Percentiles rank a stretch among this genome's conserved stretches.
Evolutionary conservation across 1,284 basidiomycete genomes (phyloP).

Genomic region (Boletus chippewaensis): DNA sequence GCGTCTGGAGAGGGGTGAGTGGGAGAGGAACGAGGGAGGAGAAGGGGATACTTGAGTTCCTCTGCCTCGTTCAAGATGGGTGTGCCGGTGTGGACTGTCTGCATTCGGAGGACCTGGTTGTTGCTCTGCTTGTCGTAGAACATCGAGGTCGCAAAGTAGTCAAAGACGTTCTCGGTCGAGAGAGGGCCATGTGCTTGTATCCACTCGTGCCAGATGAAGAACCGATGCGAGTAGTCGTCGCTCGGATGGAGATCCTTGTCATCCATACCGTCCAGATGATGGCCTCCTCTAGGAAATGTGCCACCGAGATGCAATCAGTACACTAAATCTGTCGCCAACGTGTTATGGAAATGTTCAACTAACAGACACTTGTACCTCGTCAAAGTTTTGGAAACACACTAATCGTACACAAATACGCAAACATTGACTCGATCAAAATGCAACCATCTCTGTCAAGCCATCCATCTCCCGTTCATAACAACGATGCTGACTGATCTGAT

Average conservation of each 20-base stretch:
- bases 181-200: slow-evolving; percentile 70
- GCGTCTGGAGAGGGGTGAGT: slow-evolving; percentile 42
- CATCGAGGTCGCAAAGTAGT: slow-evolving; percentile 81
- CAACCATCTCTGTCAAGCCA: slow-evolving; percentile 48
- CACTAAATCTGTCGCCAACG: too few relatives aligned
- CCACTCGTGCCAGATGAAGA: slow-evolving; percentile 86
- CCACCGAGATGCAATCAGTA: too few relatives aligned
- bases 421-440: slow-evolving; percentile 38
- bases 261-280: slow-evolving; percentile 38
- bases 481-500: slow-evolving; percentile 57
- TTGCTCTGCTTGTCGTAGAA: slow-evolving; percentile 89
- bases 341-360: too few relatives aligned
- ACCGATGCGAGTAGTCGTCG: slow-evolving; percentile 72
- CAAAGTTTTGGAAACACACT: not conserved
- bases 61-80: slow-evolving; percentile 68
- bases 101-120: slow-evolving; percentile 84
- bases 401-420: slow-evolving; percentile 16
- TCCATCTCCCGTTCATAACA: slow-evolving; percentile 56
- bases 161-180: slow-evolving; percentile 69
- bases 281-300: slow-evolving; percentile 43
- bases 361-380: too few relatives aligned
- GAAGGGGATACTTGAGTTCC: slow-evolving; percentile 59
- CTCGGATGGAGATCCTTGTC: slow-evolving; percentile 66
- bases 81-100: slow-evolving; percentile 73
- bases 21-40: not conserved